Percentiles rank a stretch among this genome's conserved stretches.
These are phyloP conservation scores for Epicoccum nigrum DNA, from an alignment of 2,329 filamentous ascomycete species.

Conservation along the genomic window DNA sequence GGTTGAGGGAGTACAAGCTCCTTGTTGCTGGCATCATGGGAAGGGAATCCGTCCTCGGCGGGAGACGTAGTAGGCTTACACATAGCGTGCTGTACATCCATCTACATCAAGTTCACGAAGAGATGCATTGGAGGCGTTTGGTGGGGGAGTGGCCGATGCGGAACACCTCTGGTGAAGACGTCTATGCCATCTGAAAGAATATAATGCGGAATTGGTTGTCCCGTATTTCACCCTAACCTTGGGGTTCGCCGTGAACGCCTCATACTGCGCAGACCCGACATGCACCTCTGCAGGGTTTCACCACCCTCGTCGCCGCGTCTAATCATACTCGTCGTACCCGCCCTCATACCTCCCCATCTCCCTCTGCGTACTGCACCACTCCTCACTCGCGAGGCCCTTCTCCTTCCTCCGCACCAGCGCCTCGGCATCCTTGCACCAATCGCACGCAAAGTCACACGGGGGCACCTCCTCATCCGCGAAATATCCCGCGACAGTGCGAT, in stretches of 20 bases:
- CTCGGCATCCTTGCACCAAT: slow-evolving; percentile 55
- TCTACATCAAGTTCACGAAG: slow-evolving; percentile 8
- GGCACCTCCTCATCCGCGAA: slow-evolving; percentile 44
- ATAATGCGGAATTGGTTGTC: not conserved
- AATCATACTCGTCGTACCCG: slow-evolving; percentile 44
- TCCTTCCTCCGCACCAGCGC: slow-evolving; percentile 53
- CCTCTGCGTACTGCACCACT: slow-evolving; percentile 57
- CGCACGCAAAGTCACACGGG: slow-evolving; percentile 56
- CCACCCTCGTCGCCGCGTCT: not conserved
- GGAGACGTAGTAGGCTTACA: not conserved
- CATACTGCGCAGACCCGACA: not conserved
- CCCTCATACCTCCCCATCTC: slow-evolving; percentile 51
- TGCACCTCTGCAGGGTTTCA: too few relatives aligned
- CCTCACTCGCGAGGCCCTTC: slow-evolving; percentile 53
- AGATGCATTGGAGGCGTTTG: slow-evolving; percentile 24
- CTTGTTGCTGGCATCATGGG: too few relatives aligned
- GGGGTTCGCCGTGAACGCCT: not conserved
- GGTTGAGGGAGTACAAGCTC: too few relatives aligned
- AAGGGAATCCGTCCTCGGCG: too few relatives aligned
- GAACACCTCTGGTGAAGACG: not conserved
- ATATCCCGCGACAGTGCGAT: slow-evolving; percentile 54
- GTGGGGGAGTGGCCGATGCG: not conserved
- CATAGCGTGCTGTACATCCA: not conserved
- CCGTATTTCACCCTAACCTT: too few relatives aligned
- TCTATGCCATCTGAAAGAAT: not conserved